Evolutionary conservation across 169 alveolate genomes (phyloP).

Genomic region (Babesia divergens): DNA sequence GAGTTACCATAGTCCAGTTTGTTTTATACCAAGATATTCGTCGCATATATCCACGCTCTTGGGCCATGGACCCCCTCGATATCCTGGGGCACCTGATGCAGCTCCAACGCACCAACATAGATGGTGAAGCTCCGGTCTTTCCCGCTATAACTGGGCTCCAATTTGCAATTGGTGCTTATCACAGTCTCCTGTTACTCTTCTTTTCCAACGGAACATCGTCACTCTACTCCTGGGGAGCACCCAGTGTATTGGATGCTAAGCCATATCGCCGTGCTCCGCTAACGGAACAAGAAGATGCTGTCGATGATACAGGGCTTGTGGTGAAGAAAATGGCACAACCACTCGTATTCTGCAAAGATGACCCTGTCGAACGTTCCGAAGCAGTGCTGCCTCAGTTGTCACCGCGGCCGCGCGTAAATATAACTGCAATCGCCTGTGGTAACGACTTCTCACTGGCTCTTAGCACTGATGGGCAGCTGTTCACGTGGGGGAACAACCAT

Average conservation of each 20-base stretch:
- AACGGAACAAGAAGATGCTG: background rate
- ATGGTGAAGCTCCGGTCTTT: background rate
- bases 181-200: conserved; percentile 35
- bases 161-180: conserved; percentile 53
- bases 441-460: conserved; percentile 57
- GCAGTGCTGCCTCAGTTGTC: background rate
- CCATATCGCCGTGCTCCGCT: background rate
- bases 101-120: conserved; percentile 29
- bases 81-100: conserved; percentile 39
- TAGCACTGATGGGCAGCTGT: conserved; percentile 22
- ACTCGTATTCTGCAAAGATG: conserved; percentile 7
- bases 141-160: conserved; percentile 1
- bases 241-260: background rate
- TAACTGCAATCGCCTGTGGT: conserved; percentile 41
- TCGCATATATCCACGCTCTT: conserved; percentile 66
- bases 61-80: conserved; percentile 70
- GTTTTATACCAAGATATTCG: conserved; percentile 56
- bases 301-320: background rate
- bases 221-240: conserved; percentile 76
- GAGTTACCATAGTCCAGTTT: conserved; percentile 31
- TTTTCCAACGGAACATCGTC: conserved; percentile 19
- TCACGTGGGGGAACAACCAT: conserved; percentile 64
- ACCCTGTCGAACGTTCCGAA: background rate
- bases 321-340: conserved; percentile 7
- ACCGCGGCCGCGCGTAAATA: conserved; percentile 1